Percentiles rank a stretch among this genome's conserved stretches.
These are phyloP conservation scores for Eucalyptus regnans DNA, from an alignment of 345 rosid species.

Conservation along the genomic window DNA sequence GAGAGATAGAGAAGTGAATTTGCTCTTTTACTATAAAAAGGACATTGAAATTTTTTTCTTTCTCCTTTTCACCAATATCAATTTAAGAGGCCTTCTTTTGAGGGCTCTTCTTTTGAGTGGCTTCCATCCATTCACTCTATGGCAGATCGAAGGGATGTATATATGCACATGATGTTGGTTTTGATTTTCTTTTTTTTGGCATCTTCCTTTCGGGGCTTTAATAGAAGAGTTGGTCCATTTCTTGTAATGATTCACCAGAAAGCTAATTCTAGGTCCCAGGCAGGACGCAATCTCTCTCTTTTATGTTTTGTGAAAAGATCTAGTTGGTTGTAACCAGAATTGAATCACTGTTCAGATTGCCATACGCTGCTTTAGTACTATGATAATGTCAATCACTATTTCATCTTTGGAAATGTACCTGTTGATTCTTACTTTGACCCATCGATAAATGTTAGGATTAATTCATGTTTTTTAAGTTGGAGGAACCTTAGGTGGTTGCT, in stretches of 20 bases:
- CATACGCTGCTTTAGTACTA: not conserved
- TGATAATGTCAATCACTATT: not conserved
- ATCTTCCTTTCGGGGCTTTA: not conserved
- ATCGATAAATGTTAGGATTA: not conserved
- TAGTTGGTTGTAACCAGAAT: not conserved
- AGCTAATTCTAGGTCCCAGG: not conserved
- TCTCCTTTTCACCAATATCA: not conserved
- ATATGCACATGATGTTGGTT: not conserved
- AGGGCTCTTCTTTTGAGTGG: not conserved
- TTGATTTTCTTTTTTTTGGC: not conserved
- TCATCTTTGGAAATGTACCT: not conserved
- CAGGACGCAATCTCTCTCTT: not conserved
- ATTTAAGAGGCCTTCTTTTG: not conserved
- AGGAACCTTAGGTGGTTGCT: not conserved
- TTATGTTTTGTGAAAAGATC: not conserved
- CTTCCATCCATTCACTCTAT: not conserved
- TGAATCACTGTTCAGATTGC: not conserved
- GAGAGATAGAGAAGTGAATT: not conserved
- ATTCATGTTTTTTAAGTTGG: not conserved
- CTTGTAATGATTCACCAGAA: not conserved
- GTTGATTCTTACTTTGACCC: not conserved
- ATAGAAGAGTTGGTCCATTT: not conserved
- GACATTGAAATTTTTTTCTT: not conserved
- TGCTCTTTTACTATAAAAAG: not conserved
- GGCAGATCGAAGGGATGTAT: not conserved